Conservation (phyloP, 2,329 filamentous ascomycete genomes). For the Malbranchea cinnamomea region DNA sequence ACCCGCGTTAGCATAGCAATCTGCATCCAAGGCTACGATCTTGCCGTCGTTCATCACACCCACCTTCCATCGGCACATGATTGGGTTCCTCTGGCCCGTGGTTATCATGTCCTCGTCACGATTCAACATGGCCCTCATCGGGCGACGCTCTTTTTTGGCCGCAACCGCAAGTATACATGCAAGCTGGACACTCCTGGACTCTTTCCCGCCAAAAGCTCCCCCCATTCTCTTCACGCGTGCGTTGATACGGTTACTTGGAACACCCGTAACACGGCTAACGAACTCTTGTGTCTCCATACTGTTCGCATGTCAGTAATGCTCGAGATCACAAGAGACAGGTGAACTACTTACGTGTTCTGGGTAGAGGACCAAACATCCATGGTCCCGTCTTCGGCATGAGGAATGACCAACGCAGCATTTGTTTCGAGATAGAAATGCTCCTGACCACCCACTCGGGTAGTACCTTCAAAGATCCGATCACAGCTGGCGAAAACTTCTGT, state of each 20-base stretch:
- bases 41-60: constrained; percentile 11
- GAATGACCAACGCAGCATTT: constrained; percentile 62
- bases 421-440: constrained; percentile 92
- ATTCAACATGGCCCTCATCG: constrained; percentile 76
- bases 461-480: constrained; percentile 64
- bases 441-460: constrained; percentile 66
- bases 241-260: constrained; percentile 68
- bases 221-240: constrained; percentile 70
- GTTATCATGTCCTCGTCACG: constrained; percentile 79
- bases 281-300: constrained; percentile 49
- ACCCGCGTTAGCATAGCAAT: constrained; percentile 14
- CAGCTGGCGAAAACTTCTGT: constrained; percentile 55
- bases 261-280: constrained; percentile 57
- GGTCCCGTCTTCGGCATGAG: constrained; percentile 72
- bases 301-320: constrained; percentile 14
- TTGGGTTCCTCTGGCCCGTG: constrained; percentile 72
- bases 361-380: constrained; percentile 79
- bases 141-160: constrained; percentile 60
- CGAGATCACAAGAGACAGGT: constrained; percentile 6
- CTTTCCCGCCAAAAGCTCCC: constrained; percentile 78
- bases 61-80: constrained; percentile 56
- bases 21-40: constrained; percentile 8
- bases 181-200: constrained; percentile 63
- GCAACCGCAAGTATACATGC: constrained; percentile 62
- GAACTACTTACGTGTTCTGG: constrained; percentile 62